Evolutionary conservation across 805 yeast species (phyloP).

Genomic region (Candida maris): DNA sequence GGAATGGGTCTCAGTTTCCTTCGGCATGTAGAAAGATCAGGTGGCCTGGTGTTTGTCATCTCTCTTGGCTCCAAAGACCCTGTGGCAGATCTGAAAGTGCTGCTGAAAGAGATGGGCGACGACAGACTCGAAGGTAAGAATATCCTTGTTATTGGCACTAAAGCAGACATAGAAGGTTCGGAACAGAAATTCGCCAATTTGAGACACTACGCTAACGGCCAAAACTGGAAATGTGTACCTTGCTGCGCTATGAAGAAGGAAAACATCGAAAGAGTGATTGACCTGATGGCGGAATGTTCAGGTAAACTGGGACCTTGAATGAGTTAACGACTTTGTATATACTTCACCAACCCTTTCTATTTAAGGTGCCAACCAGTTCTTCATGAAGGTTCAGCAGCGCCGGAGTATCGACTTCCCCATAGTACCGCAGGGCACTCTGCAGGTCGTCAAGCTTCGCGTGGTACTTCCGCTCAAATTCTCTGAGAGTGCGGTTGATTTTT

Average conservation of each 20-base stretch:
- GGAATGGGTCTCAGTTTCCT: conserved; percentile 95
- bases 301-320: conserved; percentile 20
- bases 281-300: conserved; percentile 65
- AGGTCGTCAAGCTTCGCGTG: conserved; percentile 43
- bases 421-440: conserved; percentile 40
- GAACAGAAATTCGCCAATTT: conserved; percentile 46
- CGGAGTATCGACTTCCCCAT: conserved; percentile 49
- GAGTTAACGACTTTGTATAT: no score
- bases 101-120: conserved; percentile 70
- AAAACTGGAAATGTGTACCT: conserved; percentile 71
- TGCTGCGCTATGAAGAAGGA: conserved; percentile 75
- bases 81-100: conserved; percentile 54
- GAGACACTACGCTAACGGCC: conserved; percentile 38
- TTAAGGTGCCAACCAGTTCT: conserved; percentile 34
- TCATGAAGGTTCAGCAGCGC: conserved; percentile 41
- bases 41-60: conserved; percentile 83
- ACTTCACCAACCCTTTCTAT: background rate
- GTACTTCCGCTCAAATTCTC: conserved; percentile 43
- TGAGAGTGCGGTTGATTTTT: conserved; percentile 39
- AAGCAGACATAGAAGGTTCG: conserved; percentile 73
- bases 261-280: conserved; percentile 66
- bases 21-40: conserved; percentile 88
- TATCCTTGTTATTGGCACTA: conserved; percentile 83
- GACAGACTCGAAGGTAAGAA: conserved; percentile 57
- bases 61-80: conserved; percentile 71